Percentiles rank a stretch among this genome's conserved stretches.
Evolutionary conservation across 2,329 filamentous ascomycete genomes (phyloP).

Genomic region (Sordariomycetes sp.): DNA sequence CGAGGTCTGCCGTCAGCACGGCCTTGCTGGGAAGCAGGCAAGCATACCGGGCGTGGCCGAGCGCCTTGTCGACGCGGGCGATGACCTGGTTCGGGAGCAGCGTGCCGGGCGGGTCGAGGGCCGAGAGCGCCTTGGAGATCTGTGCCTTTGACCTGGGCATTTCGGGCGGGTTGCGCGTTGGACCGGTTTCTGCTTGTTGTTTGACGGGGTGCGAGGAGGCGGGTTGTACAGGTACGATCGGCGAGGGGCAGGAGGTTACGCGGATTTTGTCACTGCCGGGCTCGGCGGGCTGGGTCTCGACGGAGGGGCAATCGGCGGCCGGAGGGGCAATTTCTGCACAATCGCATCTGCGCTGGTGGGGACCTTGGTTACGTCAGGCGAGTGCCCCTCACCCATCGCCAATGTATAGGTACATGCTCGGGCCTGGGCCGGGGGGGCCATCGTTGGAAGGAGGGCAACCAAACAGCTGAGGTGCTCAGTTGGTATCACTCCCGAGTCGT

Average conservation of each 20-base stretch:
- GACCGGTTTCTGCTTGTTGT: neutral
- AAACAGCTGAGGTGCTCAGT: too few relatives aligned
- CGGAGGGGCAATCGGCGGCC: neutral
- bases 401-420: neutral
- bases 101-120: constrained; percentile 45
- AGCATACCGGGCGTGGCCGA: constrained; percentile 82
- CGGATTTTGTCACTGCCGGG: neutral
- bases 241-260: neutral
- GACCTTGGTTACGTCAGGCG: neutral
- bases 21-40: constrained; percentile 61
- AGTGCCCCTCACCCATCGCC: neutral
- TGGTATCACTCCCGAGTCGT: too few relatives aligned
- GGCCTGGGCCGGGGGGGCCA: neutral
- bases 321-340: neutral
- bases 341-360: neutral
- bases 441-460: too few relatives aligned
- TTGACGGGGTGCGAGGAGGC: too few relatives aligned
- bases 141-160: constrained; percentile 3
- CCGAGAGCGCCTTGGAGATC: constrained; percentile 59
- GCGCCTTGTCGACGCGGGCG: constrained; percentile 68
- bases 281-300: neutral
- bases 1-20: constrained; percentile 67
- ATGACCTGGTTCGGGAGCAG: constrained; percentile 55
- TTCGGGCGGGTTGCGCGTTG: neutral
- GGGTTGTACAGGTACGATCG: neutral